Conservation (phyloP, 768 basidiomycete genomes). For the Dentipellis fragilis region DNA sequence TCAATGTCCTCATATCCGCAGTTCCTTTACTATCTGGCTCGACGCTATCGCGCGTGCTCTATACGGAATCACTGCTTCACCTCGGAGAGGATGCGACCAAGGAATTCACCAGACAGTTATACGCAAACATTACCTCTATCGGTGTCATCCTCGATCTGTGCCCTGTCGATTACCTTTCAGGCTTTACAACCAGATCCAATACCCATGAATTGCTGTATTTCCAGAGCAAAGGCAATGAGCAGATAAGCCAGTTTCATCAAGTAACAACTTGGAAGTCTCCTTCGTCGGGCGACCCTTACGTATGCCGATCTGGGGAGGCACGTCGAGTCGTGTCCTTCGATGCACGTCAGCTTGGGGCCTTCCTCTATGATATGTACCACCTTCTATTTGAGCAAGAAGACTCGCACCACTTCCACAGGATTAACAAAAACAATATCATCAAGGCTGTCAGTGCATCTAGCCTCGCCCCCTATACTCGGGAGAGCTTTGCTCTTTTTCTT, state of each 20-base stretch:
- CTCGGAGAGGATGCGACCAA: slow-evolving; percentile 16
- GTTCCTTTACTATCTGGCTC: slow-evolving; percentile 26
- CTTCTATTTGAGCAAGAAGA: slow-evolving; percentile 35
- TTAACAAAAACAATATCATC: not conserved
- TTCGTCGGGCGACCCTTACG: slow-evolving; percentile 9
- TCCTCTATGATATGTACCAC: slow-evolving; percentile 34
- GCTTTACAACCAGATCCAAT: not conserved
- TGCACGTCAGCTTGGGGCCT: slow-evolving; percentile 23
- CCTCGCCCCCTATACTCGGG: slow-evolving; percentile 36
- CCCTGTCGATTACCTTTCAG: not conserved
- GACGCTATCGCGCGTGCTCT: slow-evolving; percentile 23
- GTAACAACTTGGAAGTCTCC: not conserved
- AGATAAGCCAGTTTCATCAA: not conserved
- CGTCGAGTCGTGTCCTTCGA: slow-evolving; percentile 15
- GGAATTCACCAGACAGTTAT: not conserved
- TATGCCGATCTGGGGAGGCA: not conserved
- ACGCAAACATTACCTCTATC: not conserved
- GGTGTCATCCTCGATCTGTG: not conserved
- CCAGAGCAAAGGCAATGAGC: not conserved
- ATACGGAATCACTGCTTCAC: slow-evolving; percentile 32
- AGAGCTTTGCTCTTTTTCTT: slow-evolving; percentile 37
- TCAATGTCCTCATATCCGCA: slow-evolving; percentile 32
- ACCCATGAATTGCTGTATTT: not conserved
- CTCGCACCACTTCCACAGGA: not conserved
- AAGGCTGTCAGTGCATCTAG: slow-evolving; percentile 3